phyloP scores from a whole-genome alignment of 805 yeast genomes.

The Phaffomyces opuntiae region DNA sequence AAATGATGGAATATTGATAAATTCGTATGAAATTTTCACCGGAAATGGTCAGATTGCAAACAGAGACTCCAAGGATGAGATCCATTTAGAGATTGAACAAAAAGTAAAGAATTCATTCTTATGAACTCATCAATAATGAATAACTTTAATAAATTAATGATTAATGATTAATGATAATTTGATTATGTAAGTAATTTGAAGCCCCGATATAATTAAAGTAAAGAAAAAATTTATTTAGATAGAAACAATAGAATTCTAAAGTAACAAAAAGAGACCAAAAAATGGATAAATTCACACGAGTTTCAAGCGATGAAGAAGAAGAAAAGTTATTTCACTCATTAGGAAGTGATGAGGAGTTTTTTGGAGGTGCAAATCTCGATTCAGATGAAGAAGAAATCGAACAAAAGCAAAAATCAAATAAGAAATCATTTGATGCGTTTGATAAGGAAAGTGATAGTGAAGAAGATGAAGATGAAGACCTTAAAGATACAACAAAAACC shows the following conservation, averaged over 20 bases:
- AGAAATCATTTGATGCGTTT: conserved; percentile 15
- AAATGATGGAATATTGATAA: not conserved
- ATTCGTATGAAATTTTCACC: not conserved
- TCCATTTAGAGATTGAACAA: no score
- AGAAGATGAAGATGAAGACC: conserved; percentile 16
- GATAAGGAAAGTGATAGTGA: conserved; percentile 10
- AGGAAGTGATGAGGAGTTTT: conserved; percentile 23
- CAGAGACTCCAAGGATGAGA: no score
- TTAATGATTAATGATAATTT: no score
- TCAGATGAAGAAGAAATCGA: conserved; percentile 16
- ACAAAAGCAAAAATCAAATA: conserved; percentile 3
- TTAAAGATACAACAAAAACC: not conserved
- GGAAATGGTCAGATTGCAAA: not conserved
- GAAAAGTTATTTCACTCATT: conserved; percentile 5
- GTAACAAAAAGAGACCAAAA: not conserved
- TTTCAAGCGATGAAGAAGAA: conserved; percentile 8
- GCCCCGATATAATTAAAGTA: not conserved
- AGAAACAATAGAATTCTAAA: not conserved
- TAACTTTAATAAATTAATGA: no score
- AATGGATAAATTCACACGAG: conserved; percentile 18
- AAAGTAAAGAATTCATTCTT: no score
- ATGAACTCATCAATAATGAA: no score
- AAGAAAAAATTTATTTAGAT: not conserved
- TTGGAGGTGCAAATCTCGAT: conserved; percentile 3
- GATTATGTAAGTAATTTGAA: no score